Base-by-base conservation (phyloP, 139 green algal genomes). In the Mesotaenium endlicherianum region DNA sequence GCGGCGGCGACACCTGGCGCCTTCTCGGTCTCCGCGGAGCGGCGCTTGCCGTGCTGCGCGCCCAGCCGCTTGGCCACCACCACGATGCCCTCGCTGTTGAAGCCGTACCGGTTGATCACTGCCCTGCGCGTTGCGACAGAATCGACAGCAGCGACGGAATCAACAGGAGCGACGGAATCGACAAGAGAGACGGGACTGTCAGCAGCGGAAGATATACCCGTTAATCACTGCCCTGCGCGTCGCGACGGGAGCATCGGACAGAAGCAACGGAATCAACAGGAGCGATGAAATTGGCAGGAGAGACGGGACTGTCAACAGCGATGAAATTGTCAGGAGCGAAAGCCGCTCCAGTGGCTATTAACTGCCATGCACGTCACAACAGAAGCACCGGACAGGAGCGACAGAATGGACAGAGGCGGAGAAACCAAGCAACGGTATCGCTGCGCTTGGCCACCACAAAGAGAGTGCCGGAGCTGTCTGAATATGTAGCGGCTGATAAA, bases 91-190 rank as follows among this genome's bases (percentile, higher is more conserved):
- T 95, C 55, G 83, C 87, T 96, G 90, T 99, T 99, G 93, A 99
- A 99, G 58, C 96, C 96, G 80, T 98, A 98, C 6, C 96, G 91
- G 89, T 99, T 99, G 83, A 99, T 97, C 44, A 95, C 91, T 16
- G 94, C 95, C 60, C 93, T 96, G 88, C 47, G 11, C 47, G 8
- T 57, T 11, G 47, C 47, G 8, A 11, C 47, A 57, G 8, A 26
- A 8, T 11, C 8, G 8, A n/a, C n/a, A n/a, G n/a, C n/a, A n/a
- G n/a, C n/a, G n/a, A n/a, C n/a, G n/a, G n/a, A n/a, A n/a, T n/a
- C n/a, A n/a, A n/a, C n/a, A n/a, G n/a, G n/a, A n/a, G n/a, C n/a
- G n/a, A n/a, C n/a, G n/a, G 47, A 26, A 11, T 57, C 11, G 47
- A 8, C 11, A 8, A 57, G 47, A 57, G 8, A 26, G 8, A 8